Evolutionary conservation across 495 filamentous ascomycete genomes (phyloP).

Genomic region (Aspergillus asperescens): DNA sequence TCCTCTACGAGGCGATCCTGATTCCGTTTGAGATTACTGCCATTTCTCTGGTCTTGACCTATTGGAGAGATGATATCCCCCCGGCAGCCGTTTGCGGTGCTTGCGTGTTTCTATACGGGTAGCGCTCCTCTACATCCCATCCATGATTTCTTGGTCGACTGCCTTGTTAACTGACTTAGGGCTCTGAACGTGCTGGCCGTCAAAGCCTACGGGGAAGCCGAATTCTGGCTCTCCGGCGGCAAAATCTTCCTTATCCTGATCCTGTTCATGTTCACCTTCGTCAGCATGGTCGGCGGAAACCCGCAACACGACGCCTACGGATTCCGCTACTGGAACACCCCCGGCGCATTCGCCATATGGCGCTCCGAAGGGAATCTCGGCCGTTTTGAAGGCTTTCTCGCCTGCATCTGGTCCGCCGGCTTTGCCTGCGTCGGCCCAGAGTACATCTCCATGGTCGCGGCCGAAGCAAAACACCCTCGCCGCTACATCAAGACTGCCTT

Average conservation of each 20-base stretch:
- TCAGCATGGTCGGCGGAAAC: constrained; percentile 71
- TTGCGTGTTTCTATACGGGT: constrained; percentile 43
- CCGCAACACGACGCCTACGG: constrained; percentile 63
- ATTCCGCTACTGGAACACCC: constrained; percentile 52
- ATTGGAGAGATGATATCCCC: constrained; percentile 61
- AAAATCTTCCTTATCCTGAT: constrained; percentile 65
- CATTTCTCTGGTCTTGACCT: constrained; percentile 62
- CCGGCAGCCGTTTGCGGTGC: constrained; percentile 51
- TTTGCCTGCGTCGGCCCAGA: constrained; percentile 53
- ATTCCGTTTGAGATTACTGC: constrained; percentile 72
- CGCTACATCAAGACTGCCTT: constrained; percentile 49
- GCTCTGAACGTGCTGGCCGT: constrained; percentile 42
- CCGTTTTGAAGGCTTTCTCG: constrained; percentile 66
- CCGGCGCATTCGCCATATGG: constrained; percentile 37
- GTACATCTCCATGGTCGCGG: constrained; percentile 74
- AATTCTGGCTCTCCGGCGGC: constrained; percentile 62
- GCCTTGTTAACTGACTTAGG: constrained; percentile 4
- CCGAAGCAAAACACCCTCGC: constrained; percentile 68
- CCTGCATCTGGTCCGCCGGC: constrained; percentile 51
- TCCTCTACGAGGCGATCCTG: constrained; percentile 58
- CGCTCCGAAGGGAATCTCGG: constrained; percentile 52
- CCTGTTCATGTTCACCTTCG: constrained; percentile 33
- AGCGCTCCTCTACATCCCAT: neutral
- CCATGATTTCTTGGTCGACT: too few relatives aligned
- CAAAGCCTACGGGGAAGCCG: constrained; percentile 60